Conservation (phyloP, 73 alveolate species). For the Diophrys appendiculata region DNA sequence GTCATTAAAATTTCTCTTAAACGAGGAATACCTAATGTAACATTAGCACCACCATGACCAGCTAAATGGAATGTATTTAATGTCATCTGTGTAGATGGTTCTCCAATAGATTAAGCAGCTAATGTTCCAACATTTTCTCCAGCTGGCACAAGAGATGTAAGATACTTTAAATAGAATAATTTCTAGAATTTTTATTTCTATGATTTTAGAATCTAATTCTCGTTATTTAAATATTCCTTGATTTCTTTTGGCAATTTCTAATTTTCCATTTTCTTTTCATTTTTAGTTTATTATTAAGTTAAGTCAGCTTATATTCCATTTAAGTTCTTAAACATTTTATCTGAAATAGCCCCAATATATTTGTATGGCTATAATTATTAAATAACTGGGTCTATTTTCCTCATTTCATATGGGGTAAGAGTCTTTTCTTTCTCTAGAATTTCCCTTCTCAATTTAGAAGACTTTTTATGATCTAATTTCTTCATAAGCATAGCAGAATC, state of each 20-base stretch:
- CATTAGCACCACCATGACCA: slow-evolving; percentile 99
- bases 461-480: slow-evolving; percentile 65
- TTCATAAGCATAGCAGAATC: slow-evolving; percentile 71
- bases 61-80: slow-evolving; percentile 98
- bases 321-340: slow-evolving; percentile 21
- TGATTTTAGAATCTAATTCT: slow-evolving; percentile 45
- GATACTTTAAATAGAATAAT: slow-evolving; percentile 79
- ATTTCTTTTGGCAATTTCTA: slow-evolving; percentile 52
- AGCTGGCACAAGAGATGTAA: slow-evolving; percentile 93
- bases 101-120: slow-evolving; percentile 99
- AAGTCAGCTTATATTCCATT: slow-evolving; percentile 52
- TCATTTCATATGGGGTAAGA: slow-evolving; percentile 9
- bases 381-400: slow-evolving; percentile 79
- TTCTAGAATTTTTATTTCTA: slow-evolving; percentile 73
- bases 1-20: slow-evolving; percentile 98
- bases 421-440: slow-evolving; percentile 28
- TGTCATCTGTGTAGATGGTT: slow-evolving; percentile 99
- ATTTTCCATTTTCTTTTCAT: too few species aligned
- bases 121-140: slow-evolving; percentile 99
- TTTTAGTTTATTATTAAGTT: too few species aligned
- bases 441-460: slow-evolving; percentile 25
- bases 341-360: slow-evolving; percentile 81
- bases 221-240: slow-evolving; percentile 40
- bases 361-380: slow-evolving; percentile 80
- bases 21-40: slow-evolving; percentile 98